Evolutionary conservation across 1,284 basidiomycete genomes (phyloP).

Genomic region (Cryptococcus sp.): DNA sequence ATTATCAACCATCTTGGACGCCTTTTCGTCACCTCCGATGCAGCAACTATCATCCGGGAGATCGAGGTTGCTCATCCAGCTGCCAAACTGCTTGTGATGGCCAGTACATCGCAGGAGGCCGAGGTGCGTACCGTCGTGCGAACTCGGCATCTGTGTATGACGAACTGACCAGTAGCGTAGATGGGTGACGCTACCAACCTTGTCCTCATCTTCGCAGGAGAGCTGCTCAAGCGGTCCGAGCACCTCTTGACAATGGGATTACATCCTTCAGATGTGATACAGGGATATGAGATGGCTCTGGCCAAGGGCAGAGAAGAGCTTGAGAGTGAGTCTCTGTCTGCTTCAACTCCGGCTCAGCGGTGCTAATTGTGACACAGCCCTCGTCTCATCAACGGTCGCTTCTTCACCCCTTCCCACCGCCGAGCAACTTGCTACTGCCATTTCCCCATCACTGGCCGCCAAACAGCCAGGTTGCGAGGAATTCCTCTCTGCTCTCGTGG

Average conservation of each 20-base stretch:
- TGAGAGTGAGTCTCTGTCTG: conserved; percentile 67
- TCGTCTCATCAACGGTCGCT: conserved; percentile 34
- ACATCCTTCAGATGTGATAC: conserved; percentile 90
- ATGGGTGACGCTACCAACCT: conserved; percentile 98
- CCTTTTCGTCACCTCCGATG: conserved; percentile 97
- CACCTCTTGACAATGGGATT: conserved; percentile 92
- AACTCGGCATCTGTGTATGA: too few species aligned
- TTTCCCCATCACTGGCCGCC: conserved; percentile 89
- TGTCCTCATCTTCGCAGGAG: conserved; percentile 93
- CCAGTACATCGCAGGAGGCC: conserved; percentile 91
- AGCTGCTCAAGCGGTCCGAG: conserved; percentile 92
- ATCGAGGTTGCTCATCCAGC: conserved; percentile 98
- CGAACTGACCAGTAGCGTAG: conserved; percentile 41
- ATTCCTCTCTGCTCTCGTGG: conserved; percentile 76
- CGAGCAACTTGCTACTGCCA: conserved; percentile 72
- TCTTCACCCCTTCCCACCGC: conserved; percentile 73
- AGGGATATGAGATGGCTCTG: conserved; percentile 94
- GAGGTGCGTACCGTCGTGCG: conserved; percentile 63
- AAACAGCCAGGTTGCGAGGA: conserved; percentile 97
- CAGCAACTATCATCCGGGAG: conserved; percentile 97
- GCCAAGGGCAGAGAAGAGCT: conserved; percentile 83
- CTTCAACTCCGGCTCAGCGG: not conserved
- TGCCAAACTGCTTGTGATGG: conserved; percentile 96
- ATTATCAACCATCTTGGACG: conserved; percentile 94
- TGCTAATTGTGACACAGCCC: conserved; percentile 23